Conservation (phyloP, 495 filamentous ascomycete species). For the Penicillium simplicissimum region DNA sequence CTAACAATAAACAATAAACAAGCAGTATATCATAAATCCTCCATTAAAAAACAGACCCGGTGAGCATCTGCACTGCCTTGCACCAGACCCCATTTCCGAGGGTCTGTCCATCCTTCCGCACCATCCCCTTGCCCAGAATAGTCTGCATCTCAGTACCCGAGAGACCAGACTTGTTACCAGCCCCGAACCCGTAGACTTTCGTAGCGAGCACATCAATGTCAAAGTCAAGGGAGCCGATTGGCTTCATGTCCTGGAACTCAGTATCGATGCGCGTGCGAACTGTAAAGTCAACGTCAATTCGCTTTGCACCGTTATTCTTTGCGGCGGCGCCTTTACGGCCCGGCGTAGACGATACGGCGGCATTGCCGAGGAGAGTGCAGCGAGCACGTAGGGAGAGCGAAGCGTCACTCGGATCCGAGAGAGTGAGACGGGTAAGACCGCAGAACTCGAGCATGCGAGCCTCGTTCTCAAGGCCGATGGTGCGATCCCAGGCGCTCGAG, state of each 20-base stretch:
- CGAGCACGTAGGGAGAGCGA: conserved; percentile 40
- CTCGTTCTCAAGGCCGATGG: conserved; percentile 44
- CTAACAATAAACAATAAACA: conserved; percentile 10
- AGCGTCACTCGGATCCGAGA: conserved; percentile 29
- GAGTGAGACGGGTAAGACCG: conserved; percentile 45
- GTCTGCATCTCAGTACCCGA: conserved; percentile 42
- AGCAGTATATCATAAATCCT: conserved; percentile 13
- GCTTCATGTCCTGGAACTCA: conserved; percentile 12
- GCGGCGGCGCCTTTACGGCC: conserved; percentile 21
- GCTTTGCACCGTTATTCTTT: conserved; percentile 19
- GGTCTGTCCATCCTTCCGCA: conserved; percentile 16
- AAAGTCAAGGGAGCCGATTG: conserved; percentile 37
- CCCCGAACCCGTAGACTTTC: conserved; percentile 49
- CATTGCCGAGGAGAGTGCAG: conserved; percentile 41
- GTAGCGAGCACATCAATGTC: conserved; percentile 44
- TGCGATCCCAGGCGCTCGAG: conserved; percentile 44
- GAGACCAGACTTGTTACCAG: conserved; percentile 31
- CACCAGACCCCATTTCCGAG: conserved; percentile 47
- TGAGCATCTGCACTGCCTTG: conserved; percentile 41
- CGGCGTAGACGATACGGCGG: conserved; percentile 17
- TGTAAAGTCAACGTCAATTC: conserved; percentile 48
- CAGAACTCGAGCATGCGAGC: conserved; percentile 50
- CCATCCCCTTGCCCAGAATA: conserved; percentile 38
- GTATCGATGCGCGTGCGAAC: conserved; percentile 32
- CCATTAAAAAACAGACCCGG: conserved; percentile 35